phyloP scores from a whole-genome alignment of 768 basidiomycete genomes.

The Asterophora parasitica region DNA sequence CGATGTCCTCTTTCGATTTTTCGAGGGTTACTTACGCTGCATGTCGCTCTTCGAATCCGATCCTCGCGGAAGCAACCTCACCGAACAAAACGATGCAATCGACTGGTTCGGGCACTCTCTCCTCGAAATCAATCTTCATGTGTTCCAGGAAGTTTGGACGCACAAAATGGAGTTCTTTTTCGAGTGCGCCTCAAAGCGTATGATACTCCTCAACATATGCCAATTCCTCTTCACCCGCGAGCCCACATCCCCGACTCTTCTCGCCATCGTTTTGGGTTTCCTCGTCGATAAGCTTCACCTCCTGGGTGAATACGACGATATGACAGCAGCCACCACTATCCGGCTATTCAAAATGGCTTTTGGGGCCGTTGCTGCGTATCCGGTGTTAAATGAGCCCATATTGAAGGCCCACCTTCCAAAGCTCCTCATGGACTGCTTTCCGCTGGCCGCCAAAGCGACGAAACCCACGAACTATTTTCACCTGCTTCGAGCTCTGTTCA shows the following conservation, averaged over 20 bases:
- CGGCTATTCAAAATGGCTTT: slow-evolving; percentile 96
- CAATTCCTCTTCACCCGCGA: slow-evolving; percentile 81
- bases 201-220: slow-evolving; percentile 76
- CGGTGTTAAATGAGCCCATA: slow-evolving; percentile 80
- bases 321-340: slow-evolving; percentile 78
- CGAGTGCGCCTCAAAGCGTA: slow-evolving; percentile 68
- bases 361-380: slow-evolving; percentile 71
- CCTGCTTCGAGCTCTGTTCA: slow-evolving; percentile 86
- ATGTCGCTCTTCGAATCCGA: slow-evolving; percentile 79
- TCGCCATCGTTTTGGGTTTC: slow-evolving; percentile 85
- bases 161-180: slow-evolving; percentile 91
- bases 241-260: slow-evolving; percentile 68
- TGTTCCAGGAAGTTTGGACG: slow-evolving; percentile 96
- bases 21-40: slow-evolving; percentile 79
- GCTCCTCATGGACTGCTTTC: slow-evolving; percentile 94
- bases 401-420: slow-evolving; percentile 91
- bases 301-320: slow-evolving; percentile 82
- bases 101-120: slow-evolving; percentile 81
- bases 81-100: slow-evolving; percentile 65
- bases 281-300: slow-evolving; percentile 76
- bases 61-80: slow-evolving; percentile 40
- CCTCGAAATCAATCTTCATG: slow-evolving; percentile 80
- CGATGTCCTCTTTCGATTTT: slow-evolving; percentile 80
- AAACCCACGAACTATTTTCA: slow-evolving; percentile 93
- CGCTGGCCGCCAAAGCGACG: slow-evolving; percentile 84